phyloP scores from a whole-genome alignment of 768 basidiomycete genomes.

The Hydnum rufescens region DNA sequence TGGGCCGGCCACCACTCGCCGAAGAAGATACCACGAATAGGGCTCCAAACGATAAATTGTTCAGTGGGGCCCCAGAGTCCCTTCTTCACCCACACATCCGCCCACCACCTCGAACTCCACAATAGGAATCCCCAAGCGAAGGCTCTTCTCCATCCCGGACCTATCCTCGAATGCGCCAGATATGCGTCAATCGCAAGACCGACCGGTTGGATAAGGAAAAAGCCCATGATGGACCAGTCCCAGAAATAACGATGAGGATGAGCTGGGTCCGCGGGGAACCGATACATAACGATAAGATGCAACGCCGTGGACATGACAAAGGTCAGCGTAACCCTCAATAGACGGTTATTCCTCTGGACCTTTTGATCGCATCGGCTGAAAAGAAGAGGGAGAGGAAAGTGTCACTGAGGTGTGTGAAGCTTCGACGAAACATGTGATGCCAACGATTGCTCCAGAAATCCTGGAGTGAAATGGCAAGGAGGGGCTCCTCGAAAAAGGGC shows the following conservation, averaged over 20 bases:
- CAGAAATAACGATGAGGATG: neutral
- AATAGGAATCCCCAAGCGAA: conserved; percentile 10
- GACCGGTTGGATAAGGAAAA: conserved; percentile 9
- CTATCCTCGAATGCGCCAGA: neutral
- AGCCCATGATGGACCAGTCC: conserved; percentile 3
- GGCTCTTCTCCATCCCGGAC: neutral
- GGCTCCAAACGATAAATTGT: conserved; percentile 4
- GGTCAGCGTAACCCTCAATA: neutral
- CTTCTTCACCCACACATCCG: conserved; percentile 7
- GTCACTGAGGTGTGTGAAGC: too few species aligned
- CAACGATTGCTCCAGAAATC: conserved; percentile 11
- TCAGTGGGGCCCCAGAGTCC: conserved; percentile 5
- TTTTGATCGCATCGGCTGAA: neutral
- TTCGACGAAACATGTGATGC: conserved; percentile 9
- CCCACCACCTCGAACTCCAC: conserved; percentile 7
- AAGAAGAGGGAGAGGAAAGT: conserved; percentile 4
- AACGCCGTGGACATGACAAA: neutral
- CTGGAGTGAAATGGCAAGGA: conserved; percentile 1
- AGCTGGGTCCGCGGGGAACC: neutral
- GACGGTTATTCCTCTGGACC: neutral
- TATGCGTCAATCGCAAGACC: conserved; percentile 2
- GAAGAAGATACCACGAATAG: conserved; percentile 6
- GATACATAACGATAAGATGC: conserved; percentile 2
- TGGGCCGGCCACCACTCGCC: too few species aligned
- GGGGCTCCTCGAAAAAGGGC: conserved; percentile 9